Evolutionary conservation across 306 rosid species (phyloP).

Genomic region (Cyclanthera cordifolia): DNA sequence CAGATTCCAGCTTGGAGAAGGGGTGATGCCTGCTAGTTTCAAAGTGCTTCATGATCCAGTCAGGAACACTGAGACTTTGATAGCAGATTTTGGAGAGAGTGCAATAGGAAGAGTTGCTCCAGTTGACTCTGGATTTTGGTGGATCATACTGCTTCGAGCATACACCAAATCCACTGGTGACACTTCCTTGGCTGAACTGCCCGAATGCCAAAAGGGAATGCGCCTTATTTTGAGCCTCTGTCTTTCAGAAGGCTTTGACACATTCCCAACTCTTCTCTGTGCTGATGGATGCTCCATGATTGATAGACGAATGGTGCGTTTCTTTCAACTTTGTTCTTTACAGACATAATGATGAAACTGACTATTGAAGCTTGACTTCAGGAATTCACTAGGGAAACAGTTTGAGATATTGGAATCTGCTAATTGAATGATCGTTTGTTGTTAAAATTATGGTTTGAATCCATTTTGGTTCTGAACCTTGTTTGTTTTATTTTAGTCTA

Average conservation of each 20-base stretch:
- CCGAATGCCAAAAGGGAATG: slow-evolving; percentile 96
- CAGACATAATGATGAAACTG: neutral
- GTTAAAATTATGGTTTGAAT: neutral
- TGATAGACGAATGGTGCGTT: slow-evolving; percentile 92
- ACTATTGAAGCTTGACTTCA: neutral
- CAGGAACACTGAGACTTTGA: slow-evolving; percentile 52
- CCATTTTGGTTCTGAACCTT: neutral
- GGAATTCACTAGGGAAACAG: neutral
- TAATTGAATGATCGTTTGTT: neutral
- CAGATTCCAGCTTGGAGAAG: slow-evolving; percentile 79
- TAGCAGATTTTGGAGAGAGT: slow-evolving; percentile 91
- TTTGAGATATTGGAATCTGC: neutral
- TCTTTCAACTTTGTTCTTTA: slow-evolving; percentile 2
- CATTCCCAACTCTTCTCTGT: slow-evolving; percentile 91
- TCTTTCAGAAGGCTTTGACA: slow-evolving; percentile 85
- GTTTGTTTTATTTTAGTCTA: neutral
- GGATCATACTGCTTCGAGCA: slow-evolving; percentile 88
- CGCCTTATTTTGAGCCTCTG: slow-evolving; percentile 75
- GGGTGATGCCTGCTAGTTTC: slow-evolving; percentile 98
- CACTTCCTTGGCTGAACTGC: slow-evolving; percentile 62
- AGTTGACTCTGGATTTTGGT: slow-evolving; percentile 97
- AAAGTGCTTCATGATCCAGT: slow-evolving; percentile 76
- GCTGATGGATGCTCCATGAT: slow-evolving; percentile 97
- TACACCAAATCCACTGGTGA: slow-evolving; percentile 89
- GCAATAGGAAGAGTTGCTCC: slow-evolving; percentile 99